Percentiles rank a stretch among this genome's conserved stretches.
phyloP scores from a whole-genome alignment of 2,329 filamentous ascomycete genomes.

The Talaromyces sp. region DNA sequence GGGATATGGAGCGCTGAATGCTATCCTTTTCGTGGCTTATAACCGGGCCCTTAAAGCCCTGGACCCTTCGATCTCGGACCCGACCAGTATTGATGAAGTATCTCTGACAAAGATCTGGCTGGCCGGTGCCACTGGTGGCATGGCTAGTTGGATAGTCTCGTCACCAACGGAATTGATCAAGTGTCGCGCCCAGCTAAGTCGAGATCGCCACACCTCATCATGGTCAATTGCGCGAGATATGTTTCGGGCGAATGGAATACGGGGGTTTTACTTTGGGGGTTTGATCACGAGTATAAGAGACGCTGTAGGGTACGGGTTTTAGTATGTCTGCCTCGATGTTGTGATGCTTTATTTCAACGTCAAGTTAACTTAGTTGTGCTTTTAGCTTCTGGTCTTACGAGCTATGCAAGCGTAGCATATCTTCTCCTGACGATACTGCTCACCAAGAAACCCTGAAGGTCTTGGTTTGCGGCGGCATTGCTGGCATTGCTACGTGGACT shows the following conservation, averaged over 20 bases:
- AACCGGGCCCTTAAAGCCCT: constrained; percentile 73
- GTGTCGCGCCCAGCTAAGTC: constrained; percentile 73
- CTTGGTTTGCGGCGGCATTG: constrained; percentile 78
- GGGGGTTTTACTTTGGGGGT: constrained; percentile 77
- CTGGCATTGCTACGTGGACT: constrained; percentile 82
- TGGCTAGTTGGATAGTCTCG: constrained; percentile 80
- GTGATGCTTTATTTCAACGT: neutral
- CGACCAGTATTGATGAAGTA: constrained; percentile 35
- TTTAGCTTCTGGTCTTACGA: constrained; percentile 83
- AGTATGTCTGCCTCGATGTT: constrained; percentile 46
- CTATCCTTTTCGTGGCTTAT: constrained; percentile 83
- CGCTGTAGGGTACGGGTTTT: constrained; percentile 92
- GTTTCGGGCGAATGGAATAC: constrained; percentile 54
- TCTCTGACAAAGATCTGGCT: constrained; percentile 67
- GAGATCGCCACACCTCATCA: constrained; percentile 48
- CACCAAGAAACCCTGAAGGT: constrained; percentile 57
- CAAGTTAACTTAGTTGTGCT: neutral
- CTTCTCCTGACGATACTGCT: constrained; percentile 41
- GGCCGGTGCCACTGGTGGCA: constrained; percentile 74
- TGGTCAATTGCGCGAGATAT: constrained; percentile 62
- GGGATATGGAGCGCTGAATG: constrained; percentile 87
- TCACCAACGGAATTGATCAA: constrained; percentile 89
- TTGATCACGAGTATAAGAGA: constrained; percentile 77
- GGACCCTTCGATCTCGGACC: constrained; percentile 36
- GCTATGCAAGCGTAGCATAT: constrained; percentile 56